Conservation (phyloP, 495 filamentous ascomycete genomes). For the Pseudoneurospora amorphoporcata region DNA sequence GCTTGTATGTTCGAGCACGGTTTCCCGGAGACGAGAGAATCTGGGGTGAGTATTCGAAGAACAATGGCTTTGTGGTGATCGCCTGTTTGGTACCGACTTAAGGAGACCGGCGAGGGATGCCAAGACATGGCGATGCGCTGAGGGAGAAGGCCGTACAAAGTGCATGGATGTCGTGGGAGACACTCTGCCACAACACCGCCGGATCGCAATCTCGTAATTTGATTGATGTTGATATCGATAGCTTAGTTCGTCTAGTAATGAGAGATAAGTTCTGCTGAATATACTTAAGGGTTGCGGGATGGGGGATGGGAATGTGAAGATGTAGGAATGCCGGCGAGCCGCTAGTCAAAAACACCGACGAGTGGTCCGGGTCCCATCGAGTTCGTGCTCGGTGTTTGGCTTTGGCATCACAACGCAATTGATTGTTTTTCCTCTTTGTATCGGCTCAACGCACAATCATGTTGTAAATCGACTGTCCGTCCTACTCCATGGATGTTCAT, state of each 20-base stretch:
- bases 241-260: too few relatives aligned
- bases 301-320: neutral
- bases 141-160: neutral
- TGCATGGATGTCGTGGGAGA: neutral
- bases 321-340: neutral
- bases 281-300: neutral
- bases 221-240: too few relatives aligned
- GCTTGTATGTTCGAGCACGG: conserved; percentile 44
- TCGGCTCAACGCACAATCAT: neutral
- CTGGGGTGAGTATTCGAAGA: conserved; percentile 71
- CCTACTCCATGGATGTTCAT: neutral
- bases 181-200: neutral
- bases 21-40: conserved; percentile 73
- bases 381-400: neutral
- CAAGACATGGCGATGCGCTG: neutral
- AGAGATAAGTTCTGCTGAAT: neutral
- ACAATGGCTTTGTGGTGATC: neutral
- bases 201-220: accelerated
- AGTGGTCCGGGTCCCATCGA: neutral
- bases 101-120: neutral
- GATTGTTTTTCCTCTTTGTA: neutral
- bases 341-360: accelerated
- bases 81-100: neutral
- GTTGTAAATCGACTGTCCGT: neutral
- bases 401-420: neutral